phyloP scores from a whole-genome alignment of 108 stramenopile species.

The Pelagomonas calceolata region DNA sequence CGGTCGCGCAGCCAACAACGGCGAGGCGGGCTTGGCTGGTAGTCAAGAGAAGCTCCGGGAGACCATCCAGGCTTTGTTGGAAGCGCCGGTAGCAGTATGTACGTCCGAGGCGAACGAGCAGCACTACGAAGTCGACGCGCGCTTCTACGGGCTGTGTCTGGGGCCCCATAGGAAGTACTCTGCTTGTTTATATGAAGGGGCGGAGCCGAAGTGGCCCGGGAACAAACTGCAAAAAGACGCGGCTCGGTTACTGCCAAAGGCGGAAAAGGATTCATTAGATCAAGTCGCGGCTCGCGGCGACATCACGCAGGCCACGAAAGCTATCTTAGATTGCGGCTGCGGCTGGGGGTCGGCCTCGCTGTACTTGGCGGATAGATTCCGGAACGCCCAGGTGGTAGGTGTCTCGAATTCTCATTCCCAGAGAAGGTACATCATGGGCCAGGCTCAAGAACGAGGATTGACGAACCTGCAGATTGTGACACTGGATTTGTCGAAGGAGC shows the following conservation, averaged over 20 bases:
- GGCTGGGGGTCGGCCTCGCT: slow-evolving; percentile 57
- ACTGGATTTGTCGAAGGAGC: slow-evolving; percentile 43
- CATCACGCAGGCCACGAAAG: slow-evolving; percentile 68
- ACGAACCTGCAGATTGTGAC: slow-evolving; percentile 77
- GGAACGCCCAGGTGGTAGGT: slow-evolving; percentile 22
- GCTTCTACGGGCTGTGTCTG: slow-evolving; percentile 71
- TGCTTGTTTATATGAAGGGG: slow-evolving; percentile 51
- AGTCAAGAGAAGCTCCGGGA: neutral
- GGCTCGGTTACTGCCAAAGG: slow-evolving; percentile 41
- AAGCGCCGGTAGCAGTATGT: slow-evolving; percentile 67
- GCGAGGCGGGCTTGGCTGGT: slow-evolving; percentile 3
- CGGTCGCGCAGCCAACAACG: slow-evolving; percentile 19
- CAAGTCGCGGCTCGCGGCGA: slow-evolving; percentile 68
- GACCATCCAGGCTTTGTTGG: slow-evolving; percentile 25
- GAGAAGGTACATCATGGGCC: slow-evolving; percentile 66
- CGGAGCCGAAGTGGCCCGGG: neutral
- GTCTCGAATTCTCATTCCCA: slow-evolving; percentile 77
- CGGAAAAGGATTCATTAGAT: slow-evolving; percentile 74
- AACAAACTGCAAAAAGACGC: slow-evolving; percentile 24
- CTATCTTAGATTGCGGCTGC: slow-evolving; percentile 55
- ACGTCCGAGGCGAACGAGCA: slow-evolving; percentile 81
- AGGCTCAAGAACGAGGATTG: slow-evolving; percentile 61
- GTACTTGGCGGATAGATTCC: slow-evolving; percentile 38
- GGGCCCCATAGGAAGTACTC: slow-evolving; percentile 88
- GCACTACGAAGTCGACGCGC: slow-evolving; percentile 92